These are phyloP conservation scores for Dissophora ornata DNA, from an alignment of 192 early-diverging fungal species.

Conservation along the genomic window DNA sequence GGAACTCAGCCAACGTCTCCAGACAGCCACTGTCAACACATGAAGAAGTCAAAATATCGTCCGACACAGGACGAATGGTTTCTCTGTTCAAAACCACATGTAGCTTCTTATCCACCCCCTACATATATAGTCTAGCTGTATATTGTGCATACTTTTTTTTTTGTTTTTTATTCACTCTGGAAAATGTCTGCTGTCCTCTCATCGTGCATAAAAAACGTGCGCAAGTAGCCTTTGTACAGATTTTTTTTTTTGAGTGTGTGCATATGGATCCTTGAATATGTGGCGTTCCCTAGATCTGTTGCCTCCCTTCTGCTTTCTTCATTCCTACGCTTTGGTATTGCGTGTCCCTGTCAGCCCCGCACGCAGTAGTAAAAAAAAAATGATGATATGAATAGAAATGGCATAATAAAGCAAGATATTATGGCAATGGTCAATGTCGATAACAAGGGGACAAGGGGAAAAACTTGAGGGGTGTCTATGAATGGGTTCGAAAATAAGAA, in stretches of 20 bases:
- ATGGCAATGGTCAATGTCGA: no score
- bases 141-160: no score
- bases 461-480: no score
- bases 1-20: not conserved
- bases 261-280: not conserved
- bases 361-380: not conserved
- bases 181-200: slow-evolving; percentile 24
- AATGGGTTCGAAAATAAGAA: not conserved
- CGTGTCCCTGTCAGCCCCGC: not conserved
- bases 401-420: not conserved
- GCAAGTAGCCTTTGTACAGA: not conserved
- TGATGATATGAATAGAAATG: not conserved
- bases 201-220: slow-evolving; percentile 19
- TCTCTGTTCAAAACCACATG: no score
- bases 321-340: not conserved
- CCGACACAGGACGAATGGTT: no score
- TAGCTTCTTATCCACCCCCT: no score
- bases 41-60: no score
- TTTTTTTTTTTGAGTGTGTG: not conserved
- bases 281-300: not conserved
- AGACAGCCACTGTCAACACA: not conserved
- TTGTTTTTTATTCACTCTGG: slow-evolving; percentile 32
- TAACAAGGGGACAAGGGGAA: no score
- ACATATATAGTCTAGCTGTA: no score
- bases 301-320: not conserved